These are phyloP conservation scores for Lablab purpureus DNA, from an alignment of 306 rosid genomes.

Conservation along the genomic window DNA sequence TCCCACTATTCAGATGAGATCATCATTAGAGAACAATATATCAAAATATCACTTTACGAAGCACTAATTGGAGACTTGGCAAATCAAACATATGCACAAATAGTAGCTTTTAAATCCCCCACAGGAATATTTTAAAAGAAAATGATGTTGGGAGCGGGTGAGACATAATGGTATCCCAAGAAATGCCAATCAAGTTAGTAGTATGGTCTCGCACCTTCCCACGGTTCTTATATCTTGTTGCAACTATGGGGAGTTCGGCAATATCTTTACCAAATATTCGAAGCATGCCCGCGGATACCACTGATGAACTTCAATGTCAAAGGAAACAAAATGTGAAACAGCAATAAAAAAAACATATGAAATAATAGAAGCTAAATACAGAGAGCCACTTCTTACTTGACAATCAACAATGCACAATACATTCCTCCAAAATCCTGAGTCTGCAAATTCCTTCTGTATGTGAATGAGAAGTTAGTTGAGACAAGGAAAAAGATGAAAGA, in stretches of 20 bases:
- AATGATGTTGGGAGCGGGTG: not conserved
- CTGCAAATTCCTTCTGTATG: slow-evolving; percentile 78
- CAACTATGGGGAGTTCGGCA: slow-evolving; percentile 96
- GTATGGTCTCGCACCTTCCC: slow-evolving; percentile 72
- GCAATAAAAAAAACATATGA: slow-evolving; percentile 1
- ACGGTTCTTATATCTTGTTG: slow-evolving; percentile 81
- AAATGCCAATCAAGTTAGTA: slow-evolving; percentile 36
- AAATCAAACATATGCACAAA: slow-evolving; percentile 20
- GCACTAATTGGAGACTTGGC: slow-evolving; percentile 9
- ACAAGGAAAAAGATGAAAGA: slow-evolving; percentile 26
- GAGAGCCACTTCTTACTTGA: slow-evolving; percentile 74
- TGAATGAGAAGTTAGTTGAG: slow-evolving; percentile 41
- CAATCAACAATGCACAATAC: slow-evolving; percentile 86
- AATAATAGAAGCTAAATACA: slow-evolving; percentile 17
- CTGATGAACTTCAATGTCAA: slow-evolving; percentile 79
- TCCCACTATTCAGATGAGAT: not conserved
- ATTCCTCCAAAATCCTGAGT: slow-evolving; percentile 93
- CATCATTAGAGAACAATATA: slow-evolving; percentile 22
- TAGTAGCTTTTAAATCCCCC: slow-evolving; percentile 14
- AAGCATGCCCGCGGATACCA: slow-evolving; percentile 90
- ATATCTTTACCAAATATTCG: slow-evolving; percentile 82
- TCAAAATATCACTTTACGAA: slow-evolving; percentile 34
- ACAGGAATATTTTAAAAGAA: slow-evolving; percentile 2
- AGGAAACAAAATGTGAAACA: slow-evolving; percentile 45
- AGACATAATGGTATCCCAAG: slow-evolving; percentile 16